Base-by-base conservation (phyloP, 2,329 filamentous ascomycete genomes). In the Neocatenulostroma microsporum region DNA sequence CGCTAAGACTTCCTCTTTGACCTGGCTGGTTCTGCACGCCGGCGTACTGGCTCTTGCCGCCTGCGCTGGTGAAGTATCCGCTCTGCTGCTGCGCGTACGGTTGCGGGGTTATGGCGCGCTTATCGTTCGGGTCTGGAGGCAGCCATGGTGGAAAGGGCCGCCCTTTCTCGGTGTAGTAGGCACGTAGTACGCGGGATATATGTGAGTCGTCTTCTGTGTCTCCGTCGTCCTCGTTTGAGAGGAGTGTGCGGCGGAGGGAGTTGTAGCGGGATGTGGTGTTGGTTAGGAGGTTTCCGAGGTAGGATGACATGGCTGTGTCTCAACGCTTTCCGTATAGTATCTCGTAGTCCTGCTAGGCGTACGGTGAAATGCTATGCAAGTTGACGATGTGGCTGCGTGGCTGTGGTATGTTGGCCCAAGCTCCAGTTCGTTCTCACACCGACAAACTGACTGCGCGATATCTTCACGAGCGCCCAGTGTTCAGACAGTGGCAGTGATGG, bases 141-240 rank as follows among this genome's bases (percentile, higher is more conserved):
- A 96, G 79, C 89, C 91, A 96, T 50, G 70, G 65, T 1, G 91
- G 91, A 45, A 88, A 83, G 2, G 78, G 72, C 15, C 80, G 79
- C 49, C 82, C 84, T 57, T 93, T 91, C 61, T 96, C 88, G 34
- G 71, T 76, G 70, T 98, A 96, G 72, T 96, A 94, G 52, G 79
- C 82, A 53, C 91, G 83, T 18, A 98, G 77, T 23, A 94, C 87
- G 53, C 91, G 84, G 64, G 85, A 93, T 54, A 96, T 83, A 67
- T 96, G 87, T 2, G 87, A 93, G 66, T 94, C 86, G 66, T 96
- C 88, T 63, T 93, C 67, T 36, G 68, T 70, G 56, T 72, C 68
- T 53, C 69, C 69, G 56, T 72, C 69, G 39, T 62, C 62, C 55
- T 72, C 69, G 57, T 63, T 63, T 23, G 84, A 76, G 46, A 88